phyloP scores from a whole-genome alignment of 768 basidiomycete genomes.

The Polyporus arcularius region DNA sequence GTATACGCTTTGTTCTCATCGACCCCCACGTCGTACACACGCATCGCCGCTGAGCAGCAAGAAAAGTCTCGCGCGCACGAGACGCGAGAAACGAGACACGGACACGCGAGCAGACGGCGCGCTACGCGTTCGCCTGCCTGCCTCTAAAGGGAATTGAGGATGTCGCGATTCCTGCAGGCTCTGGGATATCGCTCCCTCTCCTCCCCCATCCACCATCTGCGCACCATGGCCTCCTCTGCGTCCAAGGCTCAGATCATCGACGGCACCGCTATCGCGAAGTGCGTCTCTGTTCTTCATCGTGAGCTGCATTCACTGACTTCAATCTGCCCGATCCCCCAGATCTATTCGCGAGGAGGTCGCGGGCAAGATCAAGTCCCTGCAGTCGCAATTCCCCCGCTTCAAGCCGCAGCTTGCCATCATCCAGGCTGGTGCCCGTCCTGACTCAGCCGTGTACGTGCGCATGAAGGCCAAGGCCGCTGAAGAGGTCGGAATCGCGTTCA shows the following conservation, averaged over 20 bases:
- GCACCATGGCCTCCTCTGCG: constrained; percentile 30
- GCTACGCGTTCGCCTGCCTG: constrained; percentile 22
- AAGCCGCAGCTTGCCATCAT: constrained; percentile 88
- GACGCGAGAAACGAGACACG: constrained; percentile 13
- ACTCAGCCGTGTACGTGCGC: constrained; percentile 90
- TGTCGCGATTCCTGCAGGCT: constrained; percentile 21
- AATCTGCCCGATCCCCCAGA: constrained; percentile 42
- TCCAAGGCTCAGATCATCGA: constrained; percentile 65
- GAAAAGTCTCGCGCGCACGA: constrained; percentile 8
- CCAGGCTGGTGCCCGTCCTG: constrained; percentile 90
- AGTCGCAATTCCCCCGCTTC: constrained; percentile 80
- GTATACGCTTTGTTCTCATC: constrained; percentile 2
- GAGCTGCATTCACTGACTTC: constrained; percentile 3
- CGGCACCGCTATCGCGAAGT: constrained; percentile 86
- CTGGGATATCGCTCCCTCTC: constrained; percentile 16
- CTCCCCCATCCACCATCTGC: constrained; percentile 22
- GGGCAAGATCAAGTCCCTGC: constrained; percentile 62
- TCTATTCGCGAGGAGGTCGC: constrained; percentile 78
- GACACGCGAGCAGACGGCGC: constrained; percentile 17
- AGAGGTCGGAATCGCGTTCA: constrained; percentile 88
- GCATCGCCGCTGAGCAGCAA: neutral
- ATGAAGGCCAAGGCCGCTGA: constrained; percentile 98
- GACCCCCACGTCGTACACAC: constrained; percentile 2
- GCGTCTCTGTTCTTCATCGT: constrained; percentile 25
- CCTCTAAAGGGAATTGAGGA: constrained; percentile 27